Conservation (phyloP, 192 early-diverging fungal species). For the Mortierella alpina region DNA sequence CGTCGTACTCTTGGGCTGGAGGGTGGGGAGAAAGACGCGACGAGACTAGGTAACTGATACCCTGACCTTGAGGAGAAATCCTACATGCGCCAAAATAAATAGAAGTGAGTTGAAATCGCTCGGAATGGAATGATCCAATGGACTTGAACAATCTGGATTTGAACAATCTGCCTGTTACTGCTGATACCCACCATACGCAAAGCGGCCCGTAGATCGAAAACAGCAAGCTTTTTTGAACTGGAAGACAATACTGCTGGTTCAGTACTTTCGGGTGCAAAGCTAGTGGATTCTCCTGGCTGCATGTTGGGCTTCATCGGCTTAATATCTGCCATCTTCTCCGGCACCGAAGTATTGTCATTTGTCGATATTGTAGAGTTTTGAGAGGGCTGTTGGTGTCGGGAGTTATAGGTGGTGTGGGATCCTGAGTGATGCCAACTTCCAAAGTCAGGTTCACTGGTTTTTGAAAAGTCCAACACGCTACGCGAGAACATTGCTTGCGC, state of each 20-base stretch:
- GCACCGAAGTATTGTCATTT: no score
- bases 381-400: not conserved
- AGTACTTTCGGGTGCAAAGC: no score
- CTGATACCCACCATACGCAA: not conserved
- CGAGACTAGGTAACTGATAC: conserved; percentile 29
- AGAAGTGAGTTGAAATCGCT: not conserved
- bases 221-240: no score
- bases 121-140: not conserved
- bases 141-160: not conserved
- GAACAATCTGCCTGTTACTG: not conserved
- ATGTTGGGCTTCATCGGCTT: no score
- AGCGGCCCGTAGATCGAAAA: not conserved
- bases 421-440: not conserved
- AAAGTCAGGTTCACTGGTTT: not conserved
- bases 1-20: conserved; percentile 19
- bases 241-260: no score
- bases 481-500: not conserved
- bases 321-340: no score
- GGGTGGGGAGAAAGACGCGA: conserved; percentile 34
- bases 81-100: not conserved
- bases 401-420: not conserved
- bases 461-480: conserved; percentile 19
- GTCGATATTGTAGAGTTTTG: no score
- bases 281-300: no score
- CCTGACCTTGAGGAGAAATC: conserved; percentile 23